Conservation (phyloP, 176 grass and related monocot species). For the Saccharum officinarum region DNA sequence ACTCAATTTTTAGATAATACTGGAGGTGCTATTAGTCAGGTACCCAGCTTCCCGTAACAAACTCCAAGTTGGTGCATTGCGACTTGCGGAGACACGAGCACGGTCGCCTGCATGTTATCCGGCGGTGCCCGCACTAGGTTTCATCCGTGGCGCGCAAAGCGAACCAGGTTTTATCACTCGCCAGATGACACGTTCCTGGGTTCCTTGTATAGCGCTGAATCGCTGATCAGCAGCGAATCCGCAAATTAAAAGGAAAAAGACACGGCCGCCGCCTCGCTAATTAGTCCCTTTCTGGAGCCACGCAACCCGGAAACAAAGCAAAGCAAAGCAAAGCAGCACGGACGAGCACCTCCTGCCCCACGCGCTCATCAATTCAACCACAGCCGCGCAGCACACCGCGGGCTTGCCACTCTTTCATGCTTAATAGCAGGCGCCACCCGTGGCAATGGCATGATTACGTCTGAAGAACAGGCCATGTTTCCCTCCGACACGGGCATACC, state of each 20-base stretch:
- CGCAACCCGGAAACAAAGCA: neutral
- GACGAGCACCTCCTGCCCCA: neutral
- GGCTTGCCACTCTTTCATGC: neutral
- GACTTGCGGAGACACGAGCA: too few species aligned
- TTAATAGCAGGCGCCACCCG: neutral
- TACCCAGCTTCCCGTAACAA: too few species aligned
- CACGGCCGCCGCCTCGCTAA: neutral
- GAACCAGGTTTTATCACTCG: neutral
- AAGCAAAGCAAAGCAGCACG: neutral
- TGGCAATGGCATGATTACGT: neutral
- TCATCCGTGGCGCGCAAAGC: neutral
- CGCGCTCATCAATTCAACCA: too few species aligned
- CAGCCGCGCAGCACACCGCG: neutral
- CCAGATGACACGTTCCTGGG: neutral
- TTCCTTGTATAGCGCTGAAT: neutral
- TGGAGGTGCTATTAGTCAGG: too few species aligned
- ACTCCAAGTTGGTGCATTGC: too few species aligned
- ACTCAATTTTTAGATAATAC: too few species aligned
- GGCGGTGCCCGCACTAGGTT: too few species aligned
- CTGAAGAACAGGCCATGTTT: neutral
- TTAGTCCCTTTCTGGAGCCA: neutral
- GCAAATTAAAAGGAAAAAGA: neutral
- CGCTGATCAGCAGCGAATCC: neutral
- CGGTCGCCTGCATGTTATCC: too few species aligned
- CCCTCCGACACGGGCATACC: slow-evolving; percentile 2